Conservation (phyloP, 208 protist species). For the Leishmania martiniquensis region DNA sequence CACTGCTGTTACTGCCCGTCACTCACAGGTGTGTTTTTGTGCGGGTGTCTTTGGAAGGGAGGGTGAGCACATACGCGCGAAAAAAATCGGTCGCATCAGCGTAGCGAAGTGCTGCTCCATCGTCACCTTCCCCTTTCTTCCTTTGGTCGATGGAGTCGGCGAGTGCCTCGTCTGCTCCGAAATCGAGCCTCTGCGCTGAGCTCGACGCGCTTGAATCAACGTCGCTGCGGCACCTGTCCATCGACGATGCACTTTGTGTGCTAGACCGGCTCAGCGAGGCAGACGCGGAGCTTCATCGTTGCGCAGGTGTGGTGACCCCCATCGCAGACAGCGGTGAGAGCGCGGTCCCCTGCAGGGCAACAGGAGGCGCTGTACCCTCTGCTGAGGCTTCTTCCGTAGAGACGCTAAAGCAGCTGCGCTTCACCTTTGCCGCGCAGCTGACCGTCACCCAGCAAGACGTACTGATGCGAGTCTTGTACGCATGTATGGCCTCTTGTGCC, state of each 20-base stretch:
- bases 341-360: not conserved
- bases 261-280: not conserved
- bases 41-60: too few relatives aligned
- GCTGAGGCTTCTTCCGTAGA: not conserved
- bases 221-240: not conserved
- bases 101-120: too few relatives aligned
- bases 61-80: too few relatives aligned
- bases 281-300: not conserved
- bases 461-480: conserved; percentile 25
- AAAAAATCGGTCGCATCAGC: too few relatives aligned
- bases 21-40: too few relatives aligned
- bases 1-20: too few relatives aligned
- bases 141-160: not conserved
- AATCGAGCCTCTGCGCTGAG: not conserved
- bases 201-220: conserved; percentile 11
- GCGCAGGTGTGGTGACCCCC: not conserved
- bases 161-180: not conserved
- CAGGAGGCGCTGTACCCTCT: too few relatives aligned
- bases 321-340: not conserved
- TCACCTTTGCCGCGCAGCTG: not conserved
- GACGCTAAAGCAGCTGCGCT: not conserved
- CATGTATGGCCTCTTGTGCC: conserved; percentile 15
- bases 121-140: too few relatives aligned
- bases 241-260: not conserved
- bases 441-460: conserved; percentile 16